Conservation (phyloP, 371 early-diverging fungal species). For the Mortierella sp. region DNA sequence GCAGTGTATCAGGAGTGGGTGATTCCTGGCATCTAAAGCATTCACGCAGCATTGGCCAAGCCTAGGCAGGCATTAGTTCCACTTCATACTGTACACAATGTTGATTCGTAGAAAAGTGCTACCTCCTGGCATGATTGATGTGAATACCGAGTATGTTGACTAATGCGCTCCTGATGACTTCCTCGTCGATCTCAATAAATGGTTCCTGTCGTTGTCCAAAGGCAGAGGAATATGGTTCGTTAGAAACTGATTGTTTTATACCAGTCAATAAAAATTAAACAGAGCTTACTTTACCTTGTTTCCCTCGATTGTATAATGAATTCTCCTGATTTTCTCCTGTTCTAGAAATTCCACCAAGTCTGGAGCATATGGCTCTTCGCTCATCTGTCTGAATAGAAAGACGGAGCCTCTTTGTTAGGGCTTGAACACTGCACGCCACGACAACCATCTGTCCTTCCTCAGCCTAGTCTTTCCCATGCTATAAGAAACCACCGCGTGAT, state of each 20-base stretch:
- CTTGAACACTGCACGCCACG: neutral
- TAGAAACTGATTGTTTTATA: neutral
- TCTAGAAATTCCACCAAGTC: slow-evolving; percentile 85
- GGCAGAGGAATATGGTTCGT: neutral
- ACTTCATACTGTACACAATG: neutral
- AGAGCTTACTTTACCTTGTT: slow-evolving; percentile 75
- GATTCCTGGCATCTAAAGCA: slow-evolving; percentile 75
- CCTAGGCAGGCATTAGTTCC: neutral
- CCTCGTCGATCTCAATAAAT: slow-evolving; percentile 89
- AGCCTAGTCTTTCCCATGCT: neutral
- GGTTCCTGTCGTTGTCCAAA: slow-evolving; percentile 78
- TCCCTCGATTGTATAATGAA: slow-evolving; percentile 87
- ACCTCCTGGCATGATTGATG: neutral
- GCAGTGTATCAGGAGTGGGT: slow-evolving; percentile 93
- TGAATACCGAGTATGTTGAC: slow-evolving; percentile 77
- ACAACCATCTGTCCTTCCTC: neutral
- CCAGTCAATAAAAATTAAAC: no score
- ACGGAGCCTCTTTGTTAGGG: neutral
- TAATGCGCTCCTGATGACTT: slow-evolving; percentile 83
- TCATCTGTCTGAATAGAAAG: slow-evolving; percentile 69
- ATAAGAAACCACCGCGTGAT: neutral
- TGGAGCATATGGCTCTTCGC: slow-evolving; percentile 85
- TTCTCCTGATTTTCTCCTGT: slow-evolving; percentile 78
- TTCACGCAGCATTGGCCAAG: neutral
- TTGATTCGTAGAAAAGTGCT: neutral